Evolutionary conservation across 176 grass and related monocot species (phyloP).

Genomic region (Pharus latifolius): DNA sequence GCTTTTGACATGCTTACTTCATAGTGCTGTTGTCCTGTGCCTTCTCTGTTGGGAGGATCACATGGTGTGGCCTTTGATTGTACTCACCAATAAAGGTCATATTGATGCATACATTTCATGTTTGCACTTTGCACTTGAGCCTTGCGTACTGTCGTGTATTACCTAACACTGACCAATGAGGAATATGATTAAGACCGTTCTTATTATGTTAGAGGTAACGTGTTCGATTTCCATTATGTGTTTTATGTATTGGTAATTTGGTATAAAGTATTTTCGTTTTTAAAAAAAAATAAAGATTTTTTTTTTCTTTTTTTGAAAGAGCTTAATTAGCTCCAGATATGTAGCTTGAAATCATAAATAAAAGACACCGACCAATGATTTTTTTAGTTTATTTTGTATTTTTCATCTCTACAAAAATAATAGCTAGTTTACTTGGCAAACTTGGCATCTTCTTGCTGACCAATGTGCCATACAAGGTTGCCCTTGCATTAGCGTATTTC

Average conservation of each 20-base stretch:
- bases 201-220: too few relatives aligned
- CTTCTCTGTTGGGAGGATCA: not conserved
- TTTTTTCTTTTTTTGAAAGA: too few relatives aligned
- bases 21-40: not conserved
- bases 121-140: not conserved
- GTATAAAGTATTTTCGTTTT: too few relatives aligned
- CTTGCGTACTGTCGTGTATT: not conserved
- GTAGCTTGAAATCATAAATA: too few relatives aligned
- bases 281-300: too few relatives aligned
- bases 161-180: not conserved
- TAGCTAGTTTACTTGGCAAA: not conserved
- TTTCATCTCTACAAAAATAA: too few relatives aligned
- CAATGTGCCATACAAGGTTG: not conserved
- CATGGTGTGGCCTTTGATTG: not conserved
- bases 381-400: not conserved
- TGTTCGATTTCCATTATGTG: too few relatives aligned
- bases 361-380: too few relatives aligned
- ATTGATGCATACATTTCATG: not conserved
- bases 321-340: too few relatives aligned
- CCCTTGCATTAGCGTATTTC: not conserved
- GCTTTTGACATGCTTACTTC: not conserved
- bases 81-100: not conserved
- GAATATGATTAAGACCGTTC: too few relatives aligned
- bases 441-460: not conserved
- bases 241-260: too few relatives aligned